A percentile compares a stretch with the other conserved stretches of the same genome.
phyloP scores from a whole-genome alignment of 1,284 basidiomycete species.

The Cutaneotrichosporon sp. region DNA sequence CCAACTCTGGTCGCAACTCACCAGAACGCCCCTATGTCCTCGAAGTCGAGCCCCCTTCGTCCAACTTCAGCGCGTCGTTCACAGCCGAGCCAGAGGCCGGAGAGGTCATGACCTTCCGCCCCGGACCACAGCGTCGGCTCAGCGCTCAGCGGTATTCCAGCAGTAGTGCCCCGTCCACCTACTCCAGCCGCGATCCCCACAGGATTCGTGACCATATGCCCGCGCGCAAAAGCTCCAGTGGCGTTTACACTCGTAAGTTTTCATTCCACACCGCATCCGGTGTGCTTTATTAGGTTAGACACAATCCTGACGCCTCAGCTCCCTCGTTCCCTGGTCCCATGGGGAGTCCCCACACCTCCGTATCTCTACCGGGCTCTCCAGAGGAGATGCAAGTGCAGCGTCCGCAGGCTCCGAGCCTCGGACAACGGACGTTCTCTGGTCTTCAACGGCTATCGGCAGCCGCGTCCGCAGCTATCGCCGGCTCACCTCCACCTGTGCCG shows the following conservation, averaged over 20 bases:
- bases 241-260: conserved; percentile 22
- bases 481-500: neutral
- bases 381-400: too few species aligned
- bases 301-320: conserved; percentile 5
- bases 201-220: conserved; percentile 16
- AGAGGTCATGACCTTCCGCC: conserved; percentile 1
- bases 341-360: too few species aligned
- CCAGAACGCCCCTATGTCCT: conserved; percentile 9
- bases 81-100: neutral
- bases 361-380: neutral
- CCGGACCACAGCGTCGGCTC: neutral
- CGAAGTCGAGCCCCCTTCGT: conserved; percentile 10
- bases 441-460: conserved; percentile 10
- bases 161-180: neutral
- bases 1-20: neutral
- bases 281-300: too few species aligned
- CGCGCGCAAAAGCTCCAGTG: conserved; percentile 12
- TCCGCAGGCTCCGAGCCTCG: too few species aligned
- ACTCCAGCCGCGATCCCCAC: conserved; percentile 13
- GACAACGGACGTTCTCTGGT: conserved; percentile 7
- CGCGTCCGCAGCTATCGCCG: too few species aligned
- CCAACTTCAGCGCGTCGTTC: neutral
- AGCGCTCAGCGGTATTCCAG: neutral
- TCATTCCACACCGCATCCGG: too few species aligned
- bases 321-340: conserved; percentile 18